A percentile compares a stretch with the other conserved stretches of the same genome.
Conservation (phyloP, 495 filamentous ascomycete species). For the Penicillium roqueforti region DNA sequence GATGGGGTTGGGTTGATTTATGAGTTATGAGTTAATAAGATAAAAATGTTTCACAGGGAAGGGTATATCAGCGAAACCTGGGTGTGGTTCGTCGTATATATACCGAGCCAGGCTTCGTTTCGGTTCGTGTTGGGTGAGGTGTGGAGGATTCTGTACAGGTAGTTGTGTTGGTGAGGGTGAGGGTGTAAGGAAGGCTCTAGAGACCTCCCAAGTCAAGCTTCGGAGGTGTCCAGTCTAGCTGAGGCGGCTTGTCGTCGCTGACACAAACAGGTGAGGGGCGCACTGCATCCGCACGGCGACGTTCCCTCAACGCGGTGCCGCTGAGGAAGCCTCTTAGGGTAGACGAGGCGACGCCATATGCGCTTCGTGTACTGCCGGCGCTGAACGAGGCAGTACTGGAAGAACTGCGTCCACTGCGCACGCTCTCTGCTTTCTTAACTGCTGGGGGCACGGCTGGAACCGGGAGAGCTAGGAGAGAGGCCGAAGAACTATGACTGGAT, state of each 20-base stretch:
- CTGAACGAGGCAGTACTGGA: conserved; percentile 40
- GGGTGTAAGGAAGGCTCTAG: conserved; percentile 10
- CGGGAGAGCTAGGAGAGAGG: conserved; percentile 32
- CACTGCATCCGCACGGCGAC: conserved; percentile 30
- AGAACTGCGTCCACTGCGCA: conserved; percentile 40
- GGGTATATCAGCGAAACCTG: not conserved
- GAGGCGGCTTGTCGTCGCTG: conserved; percentile 34
- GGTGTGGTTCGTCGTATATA: conserved; percentile 12
- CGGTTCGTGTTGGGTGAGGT: not conserved
- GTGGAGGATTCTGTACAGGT: conserved; percentile 10
- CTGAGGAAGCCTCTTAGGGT: conserved; percentile 39
- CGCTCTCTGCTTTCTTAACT: conserved; percentile 34
- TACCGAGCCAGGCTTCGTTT: conserved; percentile 1
- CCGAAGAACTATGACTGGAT: conserved; percentile 24
- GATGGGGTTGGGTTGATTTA: not conserved
- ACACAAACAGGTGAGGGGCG: conserved; percentile 31
- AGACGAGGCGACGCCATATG: conserved; percentile 40
- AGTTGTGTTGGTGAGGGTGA: not conserved
- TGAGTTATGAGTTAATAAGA: not conserved
- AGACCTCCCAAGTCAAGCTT: conserved; percentile 38
- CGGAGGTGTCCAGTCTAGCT: conserved; percentile 42
- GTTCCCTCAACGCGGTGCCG: conserved; percentile 30
- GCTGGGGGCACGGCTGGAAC: conserved; percentile 33
- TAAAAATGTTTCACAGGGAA: not conserved
- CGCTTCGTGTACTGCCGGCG: conserved; percentile 38